phyloP scores from a whole-genome alignment of 1,139 yeast species.

The Geotrichum reessii region DNA sequence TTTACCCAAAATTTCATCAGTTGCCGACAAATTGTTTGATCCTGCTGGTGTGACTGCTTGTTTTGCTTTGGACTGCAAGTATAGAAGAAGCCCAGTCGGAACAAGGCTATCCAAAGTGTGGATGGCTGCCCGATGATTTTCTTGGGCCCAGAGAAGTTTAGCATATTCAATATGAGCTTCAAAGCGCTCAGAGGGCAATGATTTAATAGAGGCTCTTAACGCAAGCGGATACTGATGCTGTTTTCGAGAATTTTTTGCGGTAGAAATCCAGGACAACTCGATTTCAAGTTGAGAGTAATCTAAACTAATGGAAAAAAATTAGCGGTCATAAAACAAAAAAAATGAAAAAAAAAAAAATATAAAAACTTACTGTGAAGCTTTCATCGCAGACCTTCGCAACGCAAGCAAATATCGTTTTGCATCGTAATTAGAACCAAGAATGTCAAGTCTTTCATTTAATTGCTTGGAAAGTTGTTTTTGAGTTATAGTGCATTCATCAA shows the following conservation, averaged over 20 bases:
- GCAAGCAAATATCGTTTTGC: slow-evolving; percentile 37
- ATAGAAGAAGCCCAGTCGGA: slow-evolving; percentile 24
- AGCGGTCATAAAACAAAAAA: neutral
- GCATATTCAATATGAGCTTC: slow-evolving; percentile 76
- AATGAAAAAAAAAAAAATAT: neutral
- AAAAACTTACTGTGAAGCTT: slow-evolving; percentile 21
- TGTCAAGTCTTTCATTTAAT: slow-evolving; percentile 32
- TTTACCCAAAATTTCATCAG: slow-evolving; percentile 24
- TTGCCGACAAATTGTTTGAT: neutral
- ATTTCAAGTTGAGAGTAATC: slow-evolving; percentile 39
- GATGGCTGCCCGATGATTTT: slow-evolving; percentile 82
- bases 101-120: slow-evolving; percentile 52
- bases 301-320: slow-evolving; percentile 29
- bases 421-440: slow-evolving; percentile 35
- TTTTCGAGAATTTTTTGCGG: slow-evolving; percentile 64
- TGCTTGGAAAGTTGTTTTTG: slow-evolving; percentile 18
- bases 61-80: slow-evolving; percentile 17
- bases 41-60: neutral
- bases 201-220: slow-evolving; percentile 63
- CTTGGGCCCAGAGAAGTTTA: slow-evolving; percentile 82
- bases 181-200: slow-evolving; percentile 45
- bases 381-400: slow-evolving; percentile 45
- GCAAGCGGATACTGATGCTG: slow-evolving; percentile 70
- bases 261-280: slow-evolving; percentile 51
- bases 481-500: slow-evolving; percentile 26